These are phyloP conservation scores for Candida boleticola DNA, from an alignment of 805 yeast species.

Conservation along the genomic window DNA sequence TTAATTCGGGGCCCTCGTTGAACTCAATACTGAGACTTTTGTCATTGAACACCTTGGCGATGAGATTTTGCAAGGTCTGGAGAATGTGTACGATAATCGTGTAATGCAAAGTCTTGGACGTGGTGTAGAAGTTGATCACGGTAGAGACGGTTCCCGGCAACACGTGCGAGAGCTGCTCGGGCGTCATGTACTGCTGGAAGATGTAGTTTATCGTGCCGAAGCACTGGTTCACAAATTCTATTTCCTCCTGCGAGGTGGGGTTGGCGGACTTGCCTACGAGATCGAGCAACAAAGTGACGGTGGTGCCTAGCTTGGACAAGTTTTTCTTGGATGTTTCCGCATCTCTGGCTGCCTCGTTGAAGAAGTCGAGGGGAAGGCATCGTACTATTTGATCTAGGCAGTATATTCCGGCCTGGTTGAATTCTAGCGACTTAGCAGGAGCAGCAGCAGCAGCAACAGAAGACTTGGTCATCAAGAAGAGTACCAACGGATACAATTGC, in stretches of 20 bases:
- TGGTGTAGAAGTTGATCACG: conserved; percentile 25
- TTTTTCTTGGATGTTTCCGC: conserved; percentile 12
- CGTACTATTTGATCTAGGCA: conserved; percentile 15
- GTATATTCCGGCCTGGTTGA: conserved; percentile 14
- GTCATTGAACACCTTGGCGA: conserved; percentile 33
- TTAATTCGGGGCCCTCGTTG: conserved; percentile 1
- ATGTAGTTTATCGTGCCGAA: conserved; percentile 14
- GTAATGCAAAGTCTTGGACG: conserved; percentile 21
- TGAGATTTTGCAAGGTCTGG: conserved; percentile 18
- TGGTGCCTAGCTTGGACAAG: conserved; percentile 27
- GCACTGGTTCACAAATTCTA: conserved; percentile 8
- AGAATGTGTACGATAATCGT: conserved; percentile 19
- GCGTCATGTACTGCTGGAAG: conserved; percentile 16
- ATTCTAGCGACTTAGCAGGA: conserved; percentile 11
- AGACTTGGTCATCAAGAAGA: conserved; percentile 18
- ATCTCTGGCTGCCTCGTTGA: not conserved
- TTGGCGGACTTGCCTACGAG: conserved; percentile 8
- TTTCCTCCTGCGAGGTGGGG: conserved; percentile 17
- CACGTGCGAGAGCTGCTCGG: conserved; percentile 35
- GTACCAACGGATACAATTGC: conserved; percentile 33
- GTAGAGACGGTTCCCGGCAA: conserved; percentile 41
- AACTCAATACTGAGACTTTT: conserved; percentile 10
- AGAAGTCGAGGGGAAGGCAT: conserved; percentile 20
- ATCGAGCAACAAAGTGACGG: conserved; percentile 24
- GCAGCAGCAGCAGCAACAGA: not conserved